Conservation (phyloP, 306 rosid species). For the Pyrus bretschneideri region DNA sequence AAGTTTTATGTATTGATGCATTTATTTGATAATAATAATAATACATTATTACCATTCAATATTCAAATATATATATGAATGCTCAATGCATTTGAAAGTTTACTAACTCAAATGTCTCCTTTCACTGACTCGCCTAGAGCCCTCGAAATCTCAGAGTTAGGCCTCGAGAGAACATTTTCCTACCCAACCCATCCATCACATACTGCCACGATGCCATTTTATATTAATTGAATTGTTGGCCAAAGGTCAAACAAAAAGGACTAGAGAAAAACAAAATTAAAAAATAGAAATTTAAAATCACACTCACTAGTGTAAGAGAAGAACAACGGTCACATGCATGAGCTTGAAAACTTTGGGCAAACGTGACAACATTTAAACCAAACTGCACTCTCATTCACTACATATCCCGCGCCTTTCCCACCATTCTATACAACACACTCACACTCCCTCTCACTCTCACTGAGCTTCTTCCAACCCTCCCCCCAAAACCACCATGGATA, state of each 20-base stretch:
- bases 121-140: no score
- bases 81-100: no score
- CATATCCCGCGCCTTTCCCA: slow-evolving; percentile 66
- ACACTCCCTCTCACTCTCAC: slow-evolving; percentile 19
- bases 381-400: slow-evolving; percentile 48
- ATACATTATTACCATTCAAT: no score
- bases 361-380: slow-evolving; percentile 90
- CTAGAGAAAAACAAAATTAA: neutral
- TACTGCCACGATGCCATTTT: neutral
- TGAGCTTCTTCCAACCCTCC: slow-evolving; percentile 2
- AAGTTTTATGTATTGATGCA: no score
- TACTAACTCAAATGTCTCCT: no score
- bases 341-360: slow-evolving; percentile 22
- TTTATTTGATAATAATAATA: no score
- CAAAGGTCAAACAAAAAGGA: neutral
- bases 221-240: neutral
- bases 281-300: slow-evolving; percentile 8
- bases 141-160: no score
- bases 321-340: slow-evolving; percentile 84
- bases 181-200: neutral
- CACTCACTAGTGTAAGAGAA: neutral
- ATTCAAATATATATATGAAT: no score
- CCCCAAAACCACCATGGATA: slow-evolving; percentile 44
- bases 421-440: neutral
- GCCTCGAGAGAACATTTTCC: no score